These are phyloP conservation scores for Schrenkiella parvula DNA, from an alignment of 345 rosid genomes.

Conservation along the genomic window DNA sequence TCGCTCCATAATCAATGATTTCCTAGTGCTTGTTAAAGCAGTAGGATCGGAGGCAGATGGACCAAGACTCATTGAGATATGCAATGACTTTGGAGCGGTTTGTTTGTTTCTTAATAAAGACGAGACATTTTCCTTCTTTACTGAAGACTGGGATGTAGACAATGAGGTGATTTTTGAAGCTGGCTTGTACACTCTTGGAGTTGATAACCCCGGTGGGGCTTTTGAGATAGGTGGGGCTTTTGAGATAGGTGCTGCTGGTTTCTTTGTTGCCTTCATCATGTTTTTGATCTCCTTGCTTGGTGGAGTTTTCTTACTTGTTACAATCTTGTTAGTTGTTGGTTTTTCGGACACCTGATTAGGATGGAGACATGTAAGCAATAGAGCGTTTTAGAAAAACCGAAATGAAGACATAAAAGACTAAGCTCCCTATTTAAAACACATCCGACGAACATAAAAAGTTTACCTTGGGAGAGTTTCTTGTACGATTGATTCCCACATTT, in stretches of 20 bases:
- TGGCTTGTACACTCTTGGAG: constrained; percentile 54
- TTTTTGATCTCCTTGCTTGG: constrained; percentile 30
- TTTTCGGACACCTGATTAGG: constrained; percentile 34
- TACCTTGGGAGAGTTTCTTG: constrained; percentile 54
- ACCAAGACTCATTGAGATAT: constrained; percentile 56
- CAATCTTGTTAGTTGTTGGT: constrained; percentile 10
- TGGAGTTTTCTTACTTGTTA: constrained; percentile 30
- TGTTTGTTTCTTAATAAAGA: constrained; percentile 45
- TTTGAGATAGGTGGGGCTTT: constrained; percentile 38
- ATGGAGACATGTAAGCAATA: constrained; percentile 30
- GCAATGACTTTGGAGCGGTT: constrained; percentile 69
- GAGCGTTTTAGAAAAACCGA: background rate
- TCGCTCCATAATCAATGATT: constrained; percentile 76
- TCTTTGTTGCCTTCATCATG: constrained; percentile 25
- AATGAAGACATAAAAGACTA: background rate
- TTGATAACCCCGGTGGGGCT: constrained; percentile 40
- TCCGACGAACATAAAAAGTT: background rate
- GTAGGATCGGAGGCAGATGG: constrained; percentile 40
- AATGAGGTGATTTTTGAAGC: constrained; percentile 31
- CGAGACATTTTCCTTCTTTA: constrained; percentile 38
- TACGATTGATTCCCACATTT: constrained; percentile 35
- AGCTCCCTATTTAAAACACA: background rate
- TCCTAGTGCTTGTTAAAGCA: constrained; percentile 43
- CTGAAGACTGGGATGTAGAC: constrained; percentile 38
- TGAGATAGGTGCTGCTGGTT: constrained; percentile 35